phyloP scores from a whole-genome alignment of 306 rosid genomes.

The Abrus precatorius region DNA sequence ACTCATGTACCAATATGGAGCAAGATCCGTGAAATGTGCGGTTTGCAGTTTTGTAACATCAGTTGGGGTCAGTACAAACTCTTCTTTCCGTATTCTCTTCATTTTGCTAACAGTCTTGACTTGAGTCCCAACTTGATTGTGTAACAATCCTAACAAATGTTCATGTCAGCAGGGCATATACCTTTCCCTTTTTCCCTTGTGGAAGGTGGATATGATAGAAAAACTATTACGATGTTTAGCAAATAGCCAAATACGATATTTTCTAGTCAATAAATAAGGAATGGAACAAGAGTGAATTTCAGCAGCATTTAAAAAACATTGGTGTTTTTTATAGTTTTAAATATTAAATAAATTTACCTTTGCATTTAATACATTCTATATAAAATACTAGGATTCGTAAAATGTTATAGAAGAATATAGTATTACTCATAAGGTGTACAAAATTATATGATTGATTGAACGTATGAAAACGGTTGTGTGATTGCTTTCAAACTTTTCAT shows the following conservation, averaged over 20 bases:
- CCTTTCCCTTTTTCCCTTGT: neutral
- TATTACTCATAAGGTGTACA: neutral
- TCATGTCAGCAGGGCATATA: neutral
- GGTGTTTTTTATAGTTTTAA: neutral
- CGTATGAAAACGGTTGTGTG: neutral
- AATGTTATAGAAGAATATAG: neutral
- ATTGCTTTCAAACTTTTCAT: neutral
- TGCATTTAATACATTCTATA: neutral
- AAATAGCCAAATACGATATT: neutral
- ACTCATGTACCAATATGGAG: slow-evolving; percentile 89
- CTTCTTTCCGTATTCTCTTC: neutral
- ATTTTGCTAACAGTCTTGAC: neutral
- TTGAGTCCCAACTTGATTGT: slow-evolving; percentile 14
- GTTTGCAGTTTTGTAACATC: slow-evolving; percentile 93
- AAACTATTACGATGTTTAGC: neutral
- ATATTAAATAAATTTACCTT: neutral
- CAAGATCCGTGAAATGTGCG: slow-evolving; percentile 88
- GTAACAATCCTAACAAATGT: neutral
- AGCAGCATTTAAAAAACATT: neutral
- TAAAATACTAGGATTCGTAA: neutral
- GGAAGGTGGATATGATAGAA: neutral
- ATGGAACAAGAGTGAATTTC: neutral
- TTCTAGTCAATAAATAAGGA: neutral
- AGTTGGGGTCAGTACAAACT: slow-evolving; percentile 75
- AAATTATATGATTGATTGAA: neutral